Conservation (phyloP, 495 filamentous ascomycete species). For the Haplographium delicatum region DNA sequence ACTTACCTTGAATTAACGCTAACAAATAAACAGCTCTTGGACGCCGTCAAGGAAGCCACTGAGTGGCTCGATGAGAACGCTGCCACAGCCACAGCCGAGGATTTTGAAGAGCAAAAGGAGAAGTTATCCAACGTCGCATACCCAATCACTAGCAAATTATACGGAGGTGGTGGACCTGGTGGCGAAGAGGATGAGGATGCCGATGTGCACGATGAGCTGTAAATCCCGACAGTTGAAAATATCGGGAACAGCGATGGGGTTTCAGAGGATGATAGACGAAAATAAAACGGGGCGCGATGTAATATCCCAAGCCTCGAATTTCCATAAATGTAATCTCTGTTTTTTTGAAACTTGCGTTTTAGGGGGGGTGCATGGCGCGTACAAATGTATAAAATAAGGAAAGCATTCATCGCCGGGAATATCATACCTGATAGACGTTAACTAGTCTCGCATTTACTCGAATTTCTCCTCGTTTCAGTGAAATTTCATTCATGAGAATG, state of each 20-base stretch:
- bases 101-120: constrained; percentile 99
- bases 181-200: constrained; percentile 71
- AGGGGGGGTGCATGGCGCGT: background rate
- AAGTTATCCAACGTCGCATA: constrained; percentile 94
- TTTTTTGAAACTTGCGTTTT: background rate
- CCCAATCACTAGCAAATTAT: constrained; percentile 97
- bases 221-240: constrained; percentile 28
- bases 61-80: constrained; percentile 99
- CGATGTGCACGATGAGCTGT: constrained; percentile 83
- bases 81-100: constrained; percentile 76
- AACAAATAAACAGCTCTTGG: constrained; percentile 59
- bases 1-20: constrained; percentile 6
- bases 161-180: constrained; percentile 56
- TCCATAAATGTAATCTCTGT: too few relatives aligned
- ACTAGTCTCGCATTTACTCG: too few relatives aligned
- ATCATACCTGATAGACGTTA: too few relatives aligned
- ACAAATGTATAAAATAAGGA: too few relatives aligned
- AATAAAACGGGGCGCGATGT: background rate
- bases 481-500: too few relatives aligned
- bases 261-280: background rate
- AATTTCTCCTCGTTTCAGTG: too few relatives aligned
- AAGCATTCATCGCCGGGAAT: too few relatives aligned
- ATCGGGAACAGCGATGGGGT: background rate
- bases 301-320: too few relatives aligned
- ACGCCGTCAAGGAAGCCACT: constrained; percentile 93